Evolutionary conservation across 331 rosid genomes (phyloP).

Genomic region (Phaseolus coccineus): DNA sequence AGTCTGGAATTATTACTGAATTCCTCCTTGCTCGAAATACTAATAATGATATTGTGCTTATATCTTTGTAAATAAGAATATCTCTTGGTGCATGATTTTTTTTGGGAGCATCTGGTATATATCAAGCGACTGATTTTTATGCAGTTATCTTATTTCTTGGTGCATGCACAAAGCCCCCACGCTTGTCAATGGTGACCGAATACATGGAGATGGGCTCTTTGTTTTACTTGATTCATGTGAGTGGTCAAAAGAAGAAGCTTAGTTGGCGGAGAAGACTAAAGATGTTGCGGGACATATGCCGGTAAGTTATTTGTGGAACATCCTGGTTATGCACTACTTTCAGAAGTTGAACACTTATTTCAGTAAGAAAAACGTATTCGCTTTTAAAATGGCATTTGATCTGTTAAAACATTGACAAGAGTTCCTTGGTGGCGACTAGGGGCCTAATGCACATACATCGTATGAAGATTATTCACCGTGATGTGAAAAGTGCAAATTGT

Average conservation of each 20-base stretch:
- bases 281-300: slow-evolving; percentile 94
- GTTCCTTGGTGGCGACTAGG: slow-evolving; percentile 56
- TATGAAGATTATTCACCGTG: slow-evolving; percentile 96
- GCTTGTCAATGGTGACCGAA: slow-evolving; percentile 94
- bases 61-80: slow-evolving; percentile 8
- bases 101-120: slow-evolving; percentile 22
- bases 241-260: slow-evolving; percentile 92
- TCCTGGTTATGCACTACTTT: slow-evolving; percentile 42
- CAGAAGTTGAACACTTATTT: not conserved
- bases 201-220: slow-evolving; percentile 98
- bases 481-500: slow-evolving; percentile 95
- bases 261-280: slow-evolving; percentile 87
- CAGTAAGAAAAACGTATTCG: slow-evolving; percentile 2
- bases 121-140: slow-evolving; percentile 44
- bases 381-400: slow-evolving; percentile 17
- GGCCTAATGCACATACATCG: slow-evolving; percentile 99
- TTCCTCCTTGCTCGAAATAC: not conserved
- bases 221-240: slow-evolving; percentile 85
- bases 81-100: slow-evolving; percentile 27
- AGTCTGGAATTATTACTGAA: slow-evolving; percentile 17
- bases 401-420: slow-evolving; percentile 37
- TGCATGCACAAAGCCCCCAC: slow-evolving; percentile 98
- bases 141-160: slow-evolving; percentile 98
- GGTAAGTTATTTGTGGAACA: slow-evolving; percentile 47
- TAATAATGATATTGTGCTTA: slow-evolving; percentile 16